Base-by-base conservation (phyloP, 2,329 filamentous ascomycete genomes). In the Hymenoscyphus infarciens region DNA sequence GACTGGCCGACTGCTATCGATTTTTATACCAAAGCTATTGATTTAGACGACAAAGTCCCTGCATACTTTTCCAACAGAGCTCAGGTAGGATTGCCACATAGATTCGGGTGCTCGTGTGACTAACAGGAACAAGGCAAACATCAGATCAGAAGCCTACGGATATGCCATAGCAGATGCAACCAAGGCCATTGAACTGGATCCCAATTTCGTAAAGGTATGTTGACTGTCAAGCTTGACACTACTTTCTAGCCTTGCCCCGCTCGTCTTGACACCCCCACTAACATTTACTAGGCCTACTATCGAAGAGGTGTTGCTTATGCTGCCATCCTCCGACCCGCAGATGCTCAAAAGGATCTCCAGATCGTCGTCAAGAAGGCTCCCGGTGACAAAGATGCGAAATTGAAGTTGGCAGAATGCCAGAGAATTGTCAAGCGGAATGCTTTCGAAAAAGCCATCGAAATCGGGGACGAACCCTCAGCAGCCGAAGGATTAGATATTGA, bases 31-130 rank as follows among this genome's bases (percentile, higher is more conserved):
- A 85, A 96, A 77, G 94, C 94, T 29, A 98, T 99, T 74, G 87
- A 90, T 64, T 79, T 91, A 69, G 88, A 97, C 77, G 85, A 89
- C 74, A 82, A 89, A 70, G 90, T 98, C 73, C 90, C 93, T 6
- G 90, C 93, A 0, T 98, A 93, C 79, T 98, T 87, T 79, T 92
- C 91, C 71, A 99, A 99, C 79, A 85, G 95, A 75, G 95, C 95
- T 22, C 94, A 97, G 85, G 94, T 97, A 77, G 67, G 83, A 39
- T 19, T n/a, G 19, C 29, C 56, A 15, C 22, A 56, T 19, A 22
- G 4, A 25, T 29, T 39, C n/a, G 25, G 69, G 56, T 73, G 73
- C 72, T 79, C 77, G 77, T 75, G 76, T 81, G 78, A 80, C 81
- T 83, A 65, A 83, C 74, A 52, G 61, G n/a, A 25, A 29, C 72